These are phyloP conservation scores for Leavenworthia alabamica DNA, from an alignment of 345 rosid species.

Conservation along the genomic window DNA sequence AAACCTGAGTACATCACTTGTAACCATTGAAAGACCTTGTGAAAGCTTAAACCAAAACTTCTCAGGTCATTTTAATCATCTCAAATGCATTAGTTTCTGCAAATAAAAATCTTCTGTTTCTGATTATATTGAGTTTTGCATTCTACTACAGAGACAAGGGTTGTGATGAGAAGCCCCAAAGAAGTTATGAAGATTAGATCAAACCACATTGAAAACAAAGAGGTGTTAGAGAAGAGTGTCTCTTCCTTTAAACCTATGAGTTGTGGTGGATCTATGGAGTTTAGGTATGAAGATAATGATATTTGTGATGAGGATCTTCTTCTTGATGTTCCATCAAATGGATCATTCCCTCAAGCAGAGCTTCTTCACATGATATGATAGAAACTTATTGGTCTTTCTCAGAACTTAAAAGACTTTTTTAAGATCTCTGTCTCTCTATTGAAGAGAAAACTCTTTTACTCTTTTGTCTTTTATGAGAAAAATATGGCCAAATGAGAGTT, in stretches of 20 bases:
- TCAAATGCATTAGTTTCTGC: neutral
- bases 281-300: slow-evolving; percentile 43
- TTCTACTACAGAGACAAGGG: slow-evolving; percentile 50
- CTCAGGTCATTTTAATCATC: slow-evolving; percentile 44
- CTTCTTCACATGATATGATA: slow-evolving; percentile 46
- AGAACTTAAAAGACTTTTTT: slow-evolving; percentile 2
- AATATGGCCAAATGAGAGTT: slow-evolving; percentile 20
- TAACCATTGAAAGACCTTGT: slow-evolving; percentile 41
- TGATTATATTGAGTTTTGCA: slow-evolving; percentile 9
- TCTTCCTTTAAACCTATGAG: slow-evolving; percentile 69
- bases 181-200: slow-evolving; percentile 40
- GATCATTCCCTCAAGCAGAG: slow-evolving; percentile 91
- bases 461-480: neutral
- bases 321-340: slow-evolving; percentile 69
- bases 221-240: slow-evolving; percentile 48
- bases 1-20: slow-evolving; percentile 19
- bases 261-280: slow-evolving; percentile 51
- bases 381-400: slow-evolving; percentile 23
- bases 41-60: slow-evolving; percentile 47
- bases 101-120: neutral
- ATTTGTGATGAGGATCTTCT: slow-evolving; percentile 69
- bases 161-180: slow-evolving; percentile 55
- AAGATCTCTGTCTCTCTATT: slow-evolving; percentile 1
- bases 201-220: slow-evolving; percentile 41
- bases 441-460: slow-evolving; percentile 19